phyloP scores from a whole-genome alignment of 345 rosid genomes.

The Triadica sebifera region DNA sequence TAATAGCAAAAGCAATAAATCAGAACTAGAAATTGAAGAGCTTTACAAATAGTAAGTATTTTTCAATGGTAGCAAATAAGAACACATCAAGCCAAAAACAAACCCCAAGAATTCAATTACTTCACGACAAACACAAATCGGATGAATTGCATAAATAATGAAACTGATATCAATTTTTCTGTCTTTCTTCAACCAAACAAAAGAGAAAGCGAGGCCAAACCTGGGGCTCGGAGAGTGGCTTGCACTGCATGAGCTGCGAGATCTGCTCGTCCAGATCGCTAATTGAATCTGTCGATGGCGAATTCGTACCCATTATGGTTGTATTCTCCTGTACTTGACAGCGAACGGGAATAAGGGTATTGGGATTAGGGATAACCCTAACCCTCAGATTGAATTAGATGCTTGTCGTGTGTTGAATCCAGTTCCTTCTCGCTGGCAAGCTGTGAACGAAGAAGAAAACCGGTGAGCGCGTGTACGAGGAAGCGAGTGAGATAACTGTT shows the following conservation, averaged over 20 bases:
- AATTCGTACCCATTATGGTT: conserved; percentile 57
- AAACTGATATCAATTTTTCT: background rate
- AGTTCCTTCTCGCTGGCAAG: conserved; percentile 25
- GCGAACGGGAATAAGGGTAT: conserved; percentile 17
- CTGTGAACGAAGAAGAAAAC: conserved; percentile 24
- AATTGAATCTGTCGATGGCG: conserved; percentile 52
- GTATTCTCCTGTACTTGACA: conserved; percentile 14
- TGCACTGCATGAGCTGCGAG: conserved; percentile 60
- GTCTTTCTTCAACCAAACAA: too few relatives aligned
- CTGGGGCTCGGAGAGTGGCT: conserved; percentile 45
- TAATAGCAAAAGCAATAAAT: background rate
- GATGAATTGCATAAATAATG: background rate
- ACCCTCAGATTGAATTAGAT: conserved; percentile 35
- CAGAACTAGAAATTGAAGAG: background rate
- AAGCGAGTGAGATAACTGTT: conserved; percentile 23
- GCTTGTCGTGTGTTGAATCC: conserved; percentile 13
- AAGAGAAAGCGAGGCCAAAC: background rate
- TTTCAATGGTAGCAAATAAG: background rate
- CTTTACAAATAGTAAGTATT: background rate
- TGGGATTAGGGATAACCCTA: conserved; percentile 56
- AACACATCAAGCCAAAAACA: background rate
- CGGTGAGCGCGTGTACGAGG: conserved; percentile 33
- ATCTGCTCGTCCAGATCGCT: conserved; percentile 56
- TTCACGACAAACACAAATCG: background rate
- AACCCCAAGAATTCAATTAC: too few relatives aligned